Conservation (phyloP, 2,329 filamentous ascomycete genomes). For the Pestalotiopsis sp. region DNA sequence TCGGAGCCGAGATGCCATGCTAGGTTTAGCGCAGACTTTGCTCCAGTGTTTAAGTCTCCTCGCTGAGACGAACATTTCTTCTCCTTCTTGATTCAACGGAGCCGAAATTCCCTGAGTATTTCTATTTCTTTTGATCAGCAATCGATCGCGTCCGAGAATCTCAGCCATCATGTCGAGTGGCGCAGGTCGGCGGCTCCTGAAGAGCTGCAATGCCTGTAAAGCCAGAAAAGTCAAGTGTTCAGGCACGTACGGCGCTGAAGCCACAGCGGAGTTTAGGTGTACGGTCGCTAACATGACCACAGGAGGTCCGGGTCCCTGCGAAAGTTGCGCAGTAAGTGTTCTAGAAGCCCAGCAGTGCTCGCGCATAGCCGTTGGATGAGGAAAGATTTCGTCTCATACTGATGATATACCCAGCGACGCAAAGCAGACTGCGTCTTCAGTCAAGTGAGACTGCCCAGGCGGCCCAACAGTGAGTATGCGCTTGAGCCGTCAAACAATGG, state of each 20-base stretch:
- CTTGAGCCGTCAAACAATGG: not conserved
- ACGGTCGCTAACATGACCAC: not conserved
- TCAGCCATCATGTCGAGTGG: not conserved
- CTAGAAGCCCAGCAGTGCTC: not conserved
- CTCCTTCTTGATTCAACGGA: not conserved
- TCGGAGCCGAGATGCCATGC: not conserved
- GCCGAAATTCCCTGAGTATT: not conserved
- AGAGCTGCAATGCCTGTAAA: slow-evolving; percentile 42
- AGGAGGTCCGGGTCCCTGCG: not conserved
- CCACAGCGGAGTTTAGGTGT: not conserved
- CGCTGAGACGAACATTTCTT: not conserved
- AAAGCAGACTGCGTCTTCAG: slow-evolving; percentile 17
- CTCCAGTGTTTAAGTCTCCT: not conserved
- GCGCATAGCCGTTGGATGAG: not conserved
- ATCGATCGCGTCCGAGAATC: not conserved
- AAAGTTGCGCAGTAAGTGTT: not conserved
- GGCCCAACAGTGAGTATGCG: slow-evolving; percentile 23
- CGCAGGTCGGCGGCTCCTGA: slow-evolving; percentile 20
- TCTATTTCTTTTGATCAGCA: not conserved
- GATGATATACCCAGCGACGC: slow-evolving; percentile 14
- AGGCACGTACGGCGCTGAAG: slow-evolving; percentile 26
- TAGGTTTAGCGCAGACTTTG: not conserved
- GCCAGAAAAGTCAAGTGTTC: slow-evolving; percentile 42
- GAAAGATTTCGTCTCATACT: not conserved
- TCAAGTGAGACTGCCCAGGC: slow-evolving; percentile 20